Evolutionary conservation across 352 stramenopile genomes (phyloP).

Genomic region (Globisporangium paddicum): DNA sequence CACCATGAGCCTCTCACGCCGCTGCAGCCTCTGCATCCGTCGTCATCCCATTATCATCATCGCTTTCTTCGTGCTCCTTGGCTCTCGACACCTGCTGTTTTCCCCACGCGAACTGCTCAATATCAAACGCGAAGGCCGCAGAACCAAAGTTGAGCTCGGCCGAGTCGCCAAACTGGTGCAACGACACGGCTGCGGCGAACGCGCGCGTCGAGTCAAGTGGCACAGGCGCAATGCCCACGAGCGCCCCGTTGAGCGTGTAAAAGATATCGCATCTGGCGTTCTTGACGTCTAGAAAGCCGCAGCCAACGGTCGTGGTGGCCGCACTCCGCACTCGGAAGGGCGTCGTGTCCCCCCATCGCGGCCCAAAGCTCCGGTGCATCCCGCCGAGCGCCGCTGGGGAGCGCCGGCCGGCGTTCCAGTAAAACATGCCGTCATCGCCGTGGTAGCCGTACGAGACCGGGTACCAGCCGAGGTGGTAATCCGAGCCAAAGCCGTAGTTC

Average conservation of each 20-base stretch:
- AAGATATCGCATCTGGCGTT: conserved; percentile 21
- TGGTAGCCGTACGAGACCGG: conserved; percentile 37
- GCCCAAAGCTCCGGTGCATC: conserved; percentile 12
- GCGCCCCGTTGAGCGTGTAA: conserved; percentile 30
- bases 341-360: conserved; percentile 15
- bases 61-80: background rate
- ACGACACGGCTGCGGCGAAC: conserved; percentile 26
- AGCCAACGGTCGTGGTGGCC: conserved; percentile 18
- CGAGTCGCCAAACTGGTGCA: conserved; percentile 27
- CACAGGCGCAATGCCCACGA: conserved; percentile 17
- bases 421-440: conserved; percentile 25
- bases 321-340: background rate
- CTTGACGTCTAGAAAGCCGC: conserved; percentile 12
- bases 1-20: background rate
- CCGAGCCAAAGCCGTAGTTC: conserved; percentile 28
- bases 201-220: conserved; percentile 1
- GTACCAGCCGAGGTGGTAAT: conserved; percentile 32
- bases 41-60: background rate
- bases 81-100: background rate
- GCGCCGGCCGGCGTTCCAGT: conserved; percentile 22
- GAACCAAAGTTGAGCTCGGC: conserved; percentile 31
- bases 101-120: conserved; percentile 18
- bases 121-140: conserved; percentile 26
- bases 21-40: background rate
- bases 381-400: conserved; percentile 9